Conservation (phyloP, 1,139 yeast species). For the Ogataea hybrid region DNA sequence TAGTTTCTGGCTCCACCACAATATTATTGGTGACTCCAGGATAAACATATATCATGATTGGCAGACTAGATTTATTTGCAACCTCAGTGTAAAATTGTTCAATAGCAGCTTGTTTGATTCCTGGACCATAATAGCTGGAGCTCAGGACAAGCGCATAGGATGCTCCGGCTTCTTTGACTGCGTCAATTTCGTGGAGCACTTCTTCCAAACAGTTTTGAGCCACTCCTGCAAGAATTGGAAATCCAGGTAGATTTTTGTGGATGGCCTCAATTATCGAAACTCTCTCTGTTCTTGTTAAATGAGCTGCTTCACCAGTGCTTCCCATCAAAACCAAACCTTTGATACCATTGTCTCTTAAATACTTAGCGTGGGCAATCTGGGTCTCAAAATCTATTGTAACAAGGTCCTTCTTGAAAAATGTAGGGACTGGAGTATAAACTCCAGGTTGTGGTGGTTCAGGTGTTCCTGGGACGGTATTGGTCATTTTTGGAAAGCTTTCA, state of each 20-base stretch:
- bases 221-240: conserved; percentile 40
- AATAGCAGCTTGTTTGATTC: conserved; percentile 41
- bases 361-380: conserved; percentile 36
- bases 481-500: neutral
- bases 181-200: conserved; percentile 37
- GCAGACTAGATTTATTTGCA: conserved; percentile 43
- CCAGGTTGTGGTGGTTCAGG: conserved; percentile 15
- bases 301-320: conserved; percentile 47
- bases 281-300: conserved; percentile 44
- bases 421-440: conserved; percentile 40
- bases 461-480: neutral
- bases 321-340: conserved; percentile 38
- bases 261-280: conserved; percentile 34
- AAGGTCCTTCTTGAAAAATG: conserved; percentile 34
- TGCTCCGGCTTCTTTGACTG: conserved; percentile 43
- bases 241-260: conserved; percentile 38
- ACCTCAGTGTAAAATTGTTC: conserved; percentile 42
- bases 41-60: conserved; percentile 47
- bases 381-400: neutral
- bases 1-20: conserved; percentile 33
- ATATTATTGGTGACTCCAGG: conserved; percentile 47
- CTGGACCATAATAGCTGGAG: conserved; percentile 45
- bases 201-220: conserved; percentile 42
- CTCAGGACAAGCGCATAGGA: conserved; percentile 42
- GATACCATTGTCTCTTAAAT: conserved; percentile 34